Evolutionary conservation across 306 rosid genomes (phyloP).

Genomic region (Lathyrus aphaca): DNA sequence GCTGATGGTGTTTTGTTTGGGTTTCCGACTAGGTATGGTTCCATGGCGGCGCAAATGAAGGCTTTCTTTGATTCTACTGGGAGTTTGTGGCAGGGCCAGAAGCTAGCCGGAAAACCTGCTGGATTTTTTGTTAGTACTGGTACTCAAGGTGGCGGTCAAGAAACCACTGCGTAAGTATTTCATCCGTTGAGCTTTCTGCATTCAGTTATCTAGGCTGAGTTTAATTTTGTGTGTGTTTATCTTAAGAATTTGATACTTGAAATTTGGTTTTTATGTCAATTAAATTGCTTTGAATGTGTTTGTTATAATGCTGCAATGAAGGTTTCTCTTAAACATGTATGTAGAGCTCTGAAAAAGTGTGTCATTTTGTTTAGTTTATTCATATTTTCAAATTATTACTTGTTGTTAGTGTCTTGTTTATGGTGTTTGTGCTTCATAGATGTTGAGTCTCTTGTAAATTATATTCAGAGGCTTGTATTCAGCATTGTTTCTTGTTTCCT

Average conservation of each 20-base stretch:
- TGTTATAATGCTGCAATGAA: neutral
- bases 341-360: too few relatives aligned
- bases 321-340: neutral
- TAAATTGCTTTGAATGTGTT: neutral
- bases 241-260: neutral
- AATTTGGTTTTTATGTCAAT: slow-evolving; percentile 11
- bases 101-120: slow-evolving; percentile 90
- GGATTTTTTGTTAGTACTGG: slow-evolving; percentile 95
- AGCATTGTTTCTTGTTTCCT: slow-evolving; percentile 4
- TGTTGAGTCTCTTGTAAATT: neutral
- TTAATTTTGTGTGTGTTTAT: too few relatives aligned
- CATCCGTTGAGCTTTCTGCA: neutral
- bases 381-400: too few relatives aligned
- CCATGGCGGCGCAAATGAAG: slow-evolving; percentile 98
- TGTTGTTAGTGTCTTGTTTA: too few relatives aligned
- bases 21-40: slow-evolving; percentile 88
- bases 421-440: too few relatives aligned
- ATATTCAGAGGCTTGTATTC: neutral
- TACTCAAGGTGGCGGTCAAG: slow-evolving; percentile 99
- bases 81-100: slow-evolving; percentile 84
- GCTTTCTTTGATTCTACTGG: slow-evolving; percentile 91
- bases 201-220: too few relatives aligned
- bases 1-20: slow-evolving; percentile 90
- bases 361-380: too few relatives aligned
- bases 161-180: slow-evolving; percentile 80